phyloP scores from a whole-genome alignment of 2,329 filamentous ascomycete genomes.

The Plenodomus biglobosus region DNA sequence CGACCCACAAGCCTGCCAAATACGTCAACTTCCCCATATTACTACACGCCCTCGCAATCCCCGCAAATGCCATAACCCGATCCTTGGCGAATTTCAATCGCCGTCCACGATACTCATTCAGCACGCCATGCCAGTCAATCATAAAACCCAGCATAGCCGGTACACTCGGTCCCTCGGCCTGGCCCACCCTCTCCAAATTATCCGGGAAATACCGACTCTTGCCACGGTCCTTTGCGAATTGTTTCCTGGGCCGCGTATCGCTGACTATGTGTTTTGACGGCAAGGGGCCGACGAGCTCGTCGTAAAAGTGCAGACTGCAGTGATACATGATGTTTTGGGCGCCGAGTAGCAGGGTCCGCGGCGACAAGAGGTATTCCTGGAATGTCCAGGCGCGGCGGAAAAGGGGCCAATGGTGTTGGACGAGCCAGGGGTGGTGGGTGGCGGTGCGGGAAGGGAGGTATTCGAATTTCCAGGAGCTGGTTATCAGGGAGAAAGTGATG shows the following conservation, averaged over 20 bases:
- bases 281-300: conserved; percentile 10
- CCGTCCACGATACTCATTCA: conserved; percentile 9
- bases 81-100: conserved; percentile 4
- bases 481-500: too few relatives aligned
- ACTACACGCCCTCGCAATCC: conserved; percentile 5
- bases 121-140: conserved; percentile 1
- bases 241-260: too few relatives aligned
- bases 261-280: background rate
- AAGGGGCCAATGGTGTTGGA: conserved; percentile 11
- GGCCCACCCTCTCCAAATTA: background rate
- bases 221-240: too few relatives aligned
- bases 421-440: conserved; percentile 12
- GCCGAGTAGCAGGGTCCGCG: conserved; percentile 14
- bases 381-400: conserved; percentile 22
- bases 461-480: background rate
- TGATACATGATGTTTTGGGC: conserved; percentile 16
- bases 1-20: conserved; percentile 8
- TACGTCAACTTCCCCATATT: conserved; percentile 5
- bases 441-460: too few relatives aligned
- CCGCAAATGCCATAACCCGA: conserved; percentile 11
- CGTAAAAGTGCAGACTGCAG: conserved; percentile 9
- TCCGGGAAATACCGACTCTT: conserved; percentile 11
- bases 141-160: background rate
- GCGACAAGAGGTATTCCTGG: conserved; percentile 18
- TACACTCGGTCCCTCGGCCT: background rate